Base-by-base conservation (phyloP, 768 basidiomycete species). In the Hemileccinum impolitum region DNA sequence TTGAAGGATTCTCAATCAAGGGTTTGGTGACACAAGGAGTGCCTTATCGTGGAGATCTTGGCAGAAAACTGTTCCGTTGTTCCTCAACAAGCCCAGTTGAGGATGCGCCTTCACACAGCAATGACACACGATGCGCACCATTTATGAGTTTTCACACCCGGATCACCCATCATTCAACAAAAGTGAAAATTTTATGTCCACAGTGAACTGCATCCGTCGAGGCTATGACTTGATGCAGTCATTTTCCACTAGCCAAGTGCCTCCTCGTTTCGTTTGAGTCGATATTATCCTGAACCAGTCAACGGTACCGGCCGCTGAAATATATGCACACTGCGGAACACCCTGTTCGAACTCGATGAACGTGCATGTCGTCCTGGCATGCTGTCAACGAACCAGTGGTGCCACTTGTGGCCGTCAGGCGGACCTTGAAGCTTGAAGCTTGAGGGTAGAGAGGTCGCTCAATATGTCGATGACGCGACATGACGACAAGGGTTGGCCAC, bases 351-450 rank as follows among this genome's bases (percentile, higher is more conserved):
- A 37, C 42, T 45, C 51, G 6, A 25, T 18, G 19, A 51, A 43
- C 52, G 45, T 51, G 55, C 41, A 17, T 30, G 6, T 39, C 52
- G 17, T 38, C 30, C 23, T 36, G 31, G 12, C n/a, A 36, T 17
- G 15, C 10, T 30, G 36, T 44, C 43, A 44, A 36, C 34, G 25
- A 50, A 54, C 54, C 52, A 32, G 58, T 53, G 28, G 17, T 21
- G 35, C 4, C 39, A 14, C 52, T 35, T 50, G 41, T 28, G 42
- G 42, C 43, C 50, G 50, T 60, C 56, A 34, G 14, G 48, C 46
- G 51, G 58, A 63, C 50, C 55, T 59, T 23, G 43, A 49, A 50
- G 51, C 34, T 7, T n/a, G 28, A 23, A n/a, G n/a, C n/a, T n/a
- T n/a, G n/a, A n/a, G n/a, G 36, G 28, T 12, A 31, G 12, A 21